Evolutionary conservation across 208 protist species (phyloP), one percentile per base, ranked within the genome.

Genomic region (Wallacemonas rigidus): DNA sequence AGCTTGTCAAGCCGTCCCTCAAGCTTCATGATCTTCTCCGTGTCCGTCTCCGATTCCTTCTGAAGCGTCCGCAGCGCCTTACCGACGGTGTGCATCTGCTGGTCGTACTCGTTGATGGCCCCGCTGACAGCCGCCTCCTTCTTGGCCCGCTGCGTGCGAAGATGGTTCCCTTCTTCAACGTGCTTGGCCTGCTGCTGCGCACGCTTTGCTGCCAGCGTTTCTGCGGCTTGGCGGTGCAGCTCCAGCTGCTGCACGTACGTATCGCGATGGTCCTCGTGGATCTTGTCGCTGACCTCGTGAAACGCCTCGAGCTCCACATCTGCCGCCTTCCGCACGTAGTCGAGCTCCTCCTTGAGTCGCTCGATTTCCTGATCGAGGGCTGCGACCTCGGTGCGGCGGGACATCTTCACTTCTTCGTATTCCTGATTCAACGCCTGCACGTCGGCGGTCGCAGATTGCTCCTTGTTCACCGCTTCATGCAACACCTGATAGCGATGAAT

Each of bases 341-440:
- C 78, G 58, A 97, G 74, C 74, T 95, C 90, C 41, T 93, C 85
- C 56, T 88, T 77, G 7, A 97, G 72, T 50, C 88, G 71, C 45
- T 60, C 58, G 39, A 95, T 91, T 60, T 89, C 89, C 2, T 68
- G 56, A 54, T 97, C 86, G 15, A 92, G 77, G 12, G 65, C 77
- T 5, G 70, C 76, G 60, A 97, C 93, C 74, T 95, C 90, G 9
- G 71, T 65, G n/a, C 69, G 65, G 9, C 88, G 93, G 11, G 85
- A 63, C 2, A 80, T 73, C 79, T 87, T 86, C 62, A 87, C 83
- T 61, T 89, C 84, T 36, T 93, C 79, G 79, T 92, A 97, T 67
- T 92, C 89, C 11, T 88, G 86, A 44, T 97, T 97, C 36, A 97
- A 71, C 43, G 92, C 86, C 82, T 97, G 89, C 61, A 97, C 93